phyloP scores from a whole-genome alignment of 495 filamentous ascomycete species.

The Aspergillus biplanus region DNA sequence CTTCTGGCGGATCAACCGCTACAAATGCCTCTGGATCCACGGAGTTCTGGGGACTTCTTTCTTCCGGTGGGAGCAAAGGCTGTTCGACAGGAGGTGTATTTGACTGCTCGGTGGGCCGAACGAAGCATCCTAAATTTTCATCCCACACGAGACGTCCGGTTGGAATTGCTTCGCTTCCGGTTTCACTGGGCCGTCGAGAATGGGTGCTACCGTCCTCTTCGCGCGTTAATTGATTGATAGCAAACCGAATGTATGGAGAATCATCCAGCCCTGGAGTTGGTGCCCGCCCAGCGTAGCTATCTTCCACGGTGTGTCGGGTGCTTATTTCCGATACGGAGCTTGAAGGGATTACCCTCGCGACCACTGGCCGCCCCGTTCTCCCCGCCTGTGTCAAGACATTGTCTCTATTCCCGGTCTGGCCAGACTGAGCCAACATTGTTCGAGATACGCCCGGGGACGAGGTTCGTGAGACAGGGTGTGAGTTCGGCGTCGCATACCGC shows the following conservation, averaged over 20 bases:
- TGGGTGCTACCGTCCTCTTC: slow-evolving; percentile 51
- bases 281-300: slow-evolving; percentile 41
- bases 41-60: slow-evolving; percentile 33
- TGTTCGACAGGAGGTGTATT: slow-evolving; percentile 24
- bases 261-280: slow-evolving; percentile 68
- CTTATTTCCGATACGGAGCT: slow-evolving; percentile 37
- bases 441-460: slow-evolving; percentile 36
- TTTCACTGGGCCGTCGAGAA: slow-evolving; percentile 36
- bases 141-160: slow-evolving; percentile 56
- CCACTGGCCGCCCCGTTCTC: slow-evolving; percentile 42
- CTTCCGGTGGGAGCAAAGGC: slow-evolving; percentile 11
- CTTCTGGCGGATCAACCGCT: slow-evolving; percentile 50
- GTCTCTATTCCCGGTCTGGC: slow-evolving; percentile 24
- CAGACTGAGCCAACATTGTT: slow-evolving; percentile 30
- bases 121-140: slow-evolving; percentile 52
- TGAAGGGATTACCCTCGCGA: slow-evolving; percentile 34
- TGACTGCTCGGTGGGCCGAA: slow-evolving; percentile 32
- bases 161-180: slow-evolving; percentile 48
- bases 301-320: slow-evolving; percentile 35
- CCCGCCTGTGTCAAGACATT: slow-evolving; percentile 30
- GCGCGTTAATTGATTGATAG: slow-evolving; percentile 71
- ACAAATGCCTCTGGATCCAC: slow-evolving; percentile 55
- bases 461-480: slow-evolving; percentile 40
- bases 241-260: slow-evolving; percentile 72
- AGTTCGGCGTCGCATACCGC: slow-evolving; percentile 55